Percentiles rank a stretch among this genome's conserved stretches.
These are phyloP conservation scores for Raphanus sativus DNA, from an alignment of 345 rosid species.

Conservation along the genomic window DNA sequence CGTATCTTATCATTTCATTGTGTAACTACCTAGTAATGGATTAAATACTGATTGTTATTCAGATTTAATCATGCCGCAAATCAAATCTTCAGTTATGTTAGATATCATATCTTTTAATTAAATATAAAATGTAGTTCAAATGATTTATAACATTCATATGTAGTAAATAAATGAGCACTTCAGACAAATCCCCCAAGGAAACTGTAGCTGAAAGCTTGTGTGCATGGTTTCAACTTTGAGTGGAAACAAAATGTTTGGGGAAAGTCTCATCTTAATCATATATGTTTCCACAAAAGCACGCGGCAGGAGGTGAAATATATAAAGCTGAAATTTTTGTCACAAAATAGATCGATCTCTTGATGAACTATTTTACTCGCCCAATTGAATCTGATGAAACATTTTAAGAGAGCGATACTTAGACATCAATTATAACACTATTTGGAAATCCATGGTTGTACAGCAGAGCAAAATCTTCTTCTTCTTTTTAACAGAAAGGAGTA, in stretches of 20 bases:
- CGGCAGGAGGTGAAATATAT: constrained; percentile 3
- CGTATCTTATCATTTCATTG: too few relatives aligned
- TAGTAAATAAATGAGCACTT: constrained; percentile 16
- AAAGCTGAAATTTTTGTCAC: background rate
- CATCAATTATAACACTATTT: constrained; percentile 15
- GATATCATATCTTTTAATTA: background rate
- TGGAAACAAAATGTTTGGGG: constrained; percentile 19
- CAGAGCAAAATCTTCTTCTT: constrained; percentile 5
- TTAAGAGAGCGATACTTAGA: constrained; percentile 4
- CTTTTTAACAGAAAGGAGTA: constrained; percentile 6
- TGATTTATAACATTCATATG: constrained; percentile 7
- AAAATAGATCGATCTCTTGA: constrained; percentile 8
- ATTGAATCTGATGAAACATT: constrained; percentile 18
- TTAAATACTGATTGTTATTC: too few relatives aligned
- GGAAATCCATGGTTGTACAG: constrained; percentile 13
- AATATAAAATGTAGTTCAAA: background rate
- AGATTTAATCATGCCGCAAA: background rate
- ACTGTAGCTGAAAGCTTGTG: background rate
- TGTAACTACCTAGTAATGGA: too few relatives aligned
- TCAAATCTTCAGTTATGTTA: background rate
- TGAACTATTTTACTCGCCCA: constrained; percentile 22
- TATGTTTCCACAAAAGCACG: constrained; percentile 7
- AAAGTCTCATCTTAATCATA: background rate
- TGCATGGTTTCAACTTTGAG: constrained; percentile 13
- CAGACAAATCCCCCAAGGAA: constrained; percentile 22